Evolutionary conservation across 306 rosid genomes (phyloP), one percentile per base, ranked within the genome.

Genomic region (Rosa chinensis): DNA sequence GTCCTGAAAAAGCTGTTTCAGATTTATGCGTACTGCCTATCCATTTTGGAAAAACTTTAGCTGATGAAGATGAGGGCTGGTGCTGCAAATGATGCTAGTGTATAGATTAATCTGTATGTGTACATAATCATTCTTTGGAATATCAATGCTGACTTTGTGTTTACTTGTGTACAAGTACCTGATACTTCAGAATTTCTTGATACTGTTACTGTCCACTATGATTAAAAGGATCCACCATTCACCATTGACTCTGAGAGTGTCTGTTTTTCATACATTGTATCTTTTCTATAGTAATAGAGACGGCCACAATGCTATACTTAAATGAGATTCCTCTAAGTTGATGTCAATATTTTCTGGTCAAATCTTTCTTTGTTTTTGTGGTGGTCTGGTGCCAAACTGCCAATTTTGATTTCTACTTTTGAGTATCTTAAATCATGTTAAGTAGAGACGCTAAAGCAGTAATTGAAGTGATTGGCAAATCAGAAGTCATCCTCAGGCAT

Each of bases 1-100:
- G 9, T 18, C 21, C 12, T 23, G 20, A 5, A 55, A 45, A 73
- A 49, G 56, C 66, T 75, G 14, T 52, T 37, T 61, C 72, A 16
- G 77, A 72, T 67, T 56, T 82, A 62, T 71, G 77, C 66, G 61
- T 66, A 44, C 14, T 61, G 82, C 81, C 48, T 0, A 25, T 75
- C 63, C 8, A 53, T 55, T 47, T 47, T 47, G 50, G 37, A 35
- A 55, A 18, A 47, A 49, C 70, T 50, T 43, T 39, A 50, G 82
- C 81, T 5, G 79, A 73, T 69, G 75, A 81, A 45, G 73, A 64
- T 73, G 66, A 77, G 82, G 77, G 44, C 18, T 8, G 49, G 66
- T 75, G 67, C 64, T 76, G 83, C 81, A 77, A 70, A 85, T 80
- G 79, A 43, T n/a, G 25, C 73, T 63, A 56, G 56, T 83, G 72